Conservation (phyloP, 2,329 filamentous ascomycete species). For the Neodidymelliopsis sp. region DNA sequence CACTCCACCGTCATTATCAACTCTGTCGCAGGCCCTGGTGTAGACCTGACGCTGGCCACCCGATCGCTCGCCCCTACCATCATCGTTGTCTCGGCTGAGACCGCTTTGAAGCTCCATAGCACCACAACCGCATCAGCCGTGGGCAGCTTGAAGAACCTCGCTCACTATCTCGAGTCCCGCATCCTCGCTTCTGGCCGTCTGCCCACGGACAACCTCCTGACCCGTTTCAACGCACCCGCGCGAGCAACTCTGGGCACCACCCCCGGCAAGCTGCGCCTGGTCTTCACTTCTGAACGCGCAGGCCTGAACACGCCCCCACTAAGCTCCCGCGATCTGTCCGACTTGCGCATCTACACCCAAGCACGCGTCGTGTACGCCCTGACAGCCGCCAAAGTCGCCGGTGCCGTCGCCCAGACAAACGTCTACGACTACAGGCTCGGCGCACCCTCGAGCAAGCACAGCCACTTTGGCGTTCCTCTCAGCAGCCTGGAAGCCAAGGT, state of each 20-base stretch:
- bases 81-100: slow-evolving; percentile 77
- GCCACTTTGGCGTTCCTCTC: slow-evolving; percentile 83
- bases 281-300: slow-evolving; percentile 79
- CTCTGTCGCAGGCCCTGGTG: slow-evolving; percentile 78
- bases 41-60: slow-evolving; percentile 76
- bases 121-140: slow-evolving; percentile 67
- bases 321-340: slow-evolving; percentile 74
- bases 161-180: slow-evolving; percentile 76
- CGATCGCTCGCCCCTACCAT: slow-evolving; percentile 81
- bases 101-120: slow-evolving; percentile 72
- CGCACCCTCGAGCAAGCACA: slow-evolving; percentile 50
- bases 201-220: slow-evolving; percentile 70
- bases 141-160: slow-evolving; percentile 69
- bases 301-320: slow-evolving; percentile 69
- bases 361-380: slow-evolving; percentile 86
- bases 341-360: slow-evolving; percentile 81
- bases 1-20: slow-evolving; percentile 88
- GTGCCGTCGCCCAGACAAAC: slow-evolving; percentile 85
- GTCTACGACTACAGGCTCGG: slow-evolving; percentile 82
- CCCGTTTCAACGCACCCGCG: slow-evolving; percentile 66
- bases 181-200: slow-evolving; percentile 77
- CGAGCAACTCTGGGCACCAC: slow-evolving; percentile 66
- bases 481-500: slow-evolving; percentile 81
- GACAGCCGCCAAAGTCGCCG: slow-evolving; percentile 82
- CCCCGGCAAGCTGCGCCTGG: slow-evolving; percentile 78